phyloP scores from a whole-genome alignment of 371 early-diverging fungal genomes.

The Actinomortierella wolfii region DNA sequence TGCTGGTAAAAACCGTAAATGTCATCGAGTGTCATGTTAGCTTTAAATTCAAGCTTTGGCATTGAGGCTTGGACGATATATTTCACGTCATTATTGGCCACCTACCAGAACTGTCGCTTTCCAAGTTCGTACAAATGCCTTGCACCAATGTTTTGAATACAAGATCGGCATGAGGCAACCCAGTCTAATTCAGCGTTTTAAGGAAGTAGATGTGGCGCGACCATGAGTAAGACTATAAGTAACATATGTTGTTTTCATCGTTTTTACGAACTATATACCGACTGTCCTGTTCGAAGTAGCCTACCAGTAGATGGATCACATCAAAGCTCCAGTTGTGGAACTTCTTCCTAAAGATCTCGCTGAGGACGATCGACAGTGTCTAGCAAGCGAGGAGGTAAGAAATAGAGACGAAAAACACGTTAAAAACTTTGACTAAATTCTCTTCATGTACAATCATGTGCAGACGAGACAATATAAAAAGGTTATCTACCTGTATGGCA shows the following conservation, averaged over 20 bases:
- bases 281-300: background rate
- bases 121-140: conserved; percentile 28
- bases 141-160: conserved; percentile 50
- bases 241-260: no score
- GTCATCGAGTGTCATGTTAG: no score
- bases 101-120: conserved; percentile 15
- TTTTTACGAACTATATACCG: no score
- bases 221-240: background rate
- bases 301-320: conserved; percentile 54
- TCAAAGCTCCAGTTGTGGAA: conserved; percentile 57
- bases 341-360: conserved; percentile 56
- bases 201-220: background rate
- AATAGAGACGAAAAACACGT: background rate
- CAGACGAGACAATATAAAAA: no score
- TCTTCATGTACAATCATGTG: no score
- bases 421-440: no score
- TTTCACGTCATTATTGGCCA: no score
- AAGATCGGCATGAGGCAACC: conserved; percentile 55
- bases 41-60: no score
- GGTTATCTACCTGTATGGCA: conserved; percentile 45
- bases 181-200: conserved; percentile 28
- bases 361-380: conserved; percentile 50
- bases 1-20: conserved; percentile 5
- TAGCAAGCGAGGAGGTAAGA: conserved; percentile 14
- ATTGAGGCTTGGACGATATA: no score